Evolutionary conservation across 2,329 filamentous ascomycete genomes (phyloP).

Genomic region (Pseudogymnoascus sp.): DNA sequence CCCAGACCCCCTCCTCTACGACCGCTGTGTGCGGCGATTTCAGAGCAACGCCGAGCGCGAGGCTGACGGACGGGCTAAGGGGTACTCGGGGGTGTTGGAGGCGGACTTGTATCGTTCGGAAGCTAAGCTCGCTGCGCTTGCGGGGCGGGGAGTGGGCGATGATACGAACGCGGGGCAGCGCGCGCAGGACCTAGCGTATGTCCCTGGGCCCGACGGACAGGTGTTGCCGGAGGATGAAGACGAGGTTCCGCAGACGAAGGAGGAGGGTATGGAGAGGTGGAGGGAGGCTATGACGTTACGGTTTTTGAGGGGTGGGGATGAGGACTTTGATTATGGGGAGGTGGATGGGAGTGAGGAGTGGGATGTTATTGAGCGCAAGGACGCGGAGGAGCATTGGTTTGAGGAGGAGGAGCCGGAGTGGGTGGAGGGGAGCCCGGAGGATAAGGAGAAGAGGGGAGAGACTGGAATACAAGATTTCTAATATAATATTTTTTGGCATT

Average conservation of each 20-base stretch:
- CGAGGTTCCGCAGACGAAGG: conserved; percentile 25
- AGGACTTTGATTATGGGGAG: conserved; percentile 28
- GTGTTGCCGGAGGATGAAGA: conserved; percentile 27
- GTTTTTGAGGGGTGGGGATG: conserved; percentile 29
- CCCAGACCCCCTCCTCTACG: conserved; percentile 30
- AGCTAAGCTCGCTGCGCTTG: conserved; percentile 27
- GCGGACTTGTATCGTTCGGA: conserved; percentile 30
- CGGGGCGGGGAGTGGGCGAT: not conserved
- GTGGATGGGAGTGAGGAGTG: conserved; percentile 28
- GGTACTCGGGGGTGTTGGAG: conserved; percentile 30
- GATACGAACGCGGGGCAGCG: conserved; percentile 9
- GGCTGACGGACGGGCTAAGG: conserved; percentile 29
- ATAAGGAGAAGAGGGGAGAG: conserved; percentile 22
- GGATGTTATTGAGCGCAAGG: conserved; percentile 27
- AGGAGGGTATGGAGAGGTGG: conserved; percentile 29
- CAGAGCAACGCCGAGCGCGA: conserved; percentile 29
- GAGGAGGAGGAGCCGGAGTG: conserved; percentile 30
- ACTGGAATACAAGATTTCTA: conserved; percentile 31
- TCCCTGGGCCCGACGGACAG: conserved; percentile 22
- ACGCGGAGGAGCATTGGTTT: conserved; percentile 30
- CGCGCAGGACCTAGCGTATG: conserved; percentile 22
- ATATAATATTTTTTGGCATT: conserved; percentile 8
- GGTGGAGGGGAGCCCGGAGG: conserved; percentile 15
- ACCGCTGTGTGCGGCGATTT: conserved; percentile 29
- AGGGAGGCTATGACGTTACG: conserved; percentile 29